Conservation (phyloP, 805 yeast genomes). For the Kuraishia molischiana region DNA sequence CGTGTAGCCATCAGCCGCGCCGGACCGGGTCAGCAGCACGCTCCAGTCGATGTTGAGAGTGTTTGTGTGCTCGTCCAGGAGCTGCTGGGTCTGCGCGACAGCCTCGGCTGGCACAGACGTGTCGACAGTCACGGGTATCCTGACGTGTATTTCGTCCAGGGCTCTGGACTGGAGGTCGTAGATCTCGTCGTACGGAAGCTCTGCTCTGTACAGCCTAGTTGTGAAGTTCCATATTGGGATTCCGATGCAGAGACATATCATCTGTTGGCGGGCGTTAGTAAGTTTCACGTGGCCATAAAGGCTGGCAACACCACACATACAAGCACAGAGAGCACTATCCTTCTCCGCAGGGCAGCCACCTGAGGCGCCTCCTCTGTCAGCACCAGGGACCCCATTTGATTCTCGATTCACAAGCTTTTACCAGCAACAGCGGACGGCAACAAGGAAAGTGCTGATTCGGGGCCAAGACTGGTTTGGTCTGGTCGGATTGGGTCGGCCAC, state of each 20-base stretch:
- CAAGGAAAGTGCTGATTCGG: too few species aligned
- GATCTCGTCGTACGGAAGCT: constrained; percentile 39
- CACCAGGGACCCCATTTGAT: background rate
- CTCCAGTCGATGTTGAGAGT: background rate
- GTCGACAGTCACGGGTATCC: constrained; percentile 35
- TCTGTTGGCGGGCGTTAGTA: background rate
- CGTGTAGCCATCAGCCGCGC: background rate
- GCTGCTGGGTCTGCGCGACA: background rate
- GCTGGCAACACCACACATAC: background rate
- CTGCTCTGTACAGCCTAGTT: constrained; percentile 54
- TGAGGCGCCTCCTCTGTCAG: background rate
- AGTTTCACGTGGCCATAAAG: background rate
- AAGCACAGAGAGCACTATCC: constrained; percentile 6
- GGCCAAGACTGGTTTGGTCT: too few species aligned
- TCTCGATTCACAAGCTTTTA: too few species aligned
- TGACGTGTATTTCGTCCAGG: constrained; percentile 13
- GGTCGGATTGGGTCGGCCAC: too few species aligned
- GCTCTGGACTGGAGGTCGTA: constrained; percentile 14
- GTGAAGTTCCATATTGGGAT: constrained; percentile 52
- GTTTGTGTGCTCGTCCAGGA: background rate
- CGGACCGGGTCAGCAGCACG: background rate
- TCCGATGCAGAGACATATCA: constrained; percentile 28
- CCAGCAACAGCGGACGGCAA: too few species aligned
- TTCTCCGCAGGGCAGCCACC: constrained; percentile 4
- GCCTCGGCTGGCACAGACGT: background rate